Conservation (phyloP, 2,329 filamentous ascomycete genomes). For the Sporothrix pallida region DNA sequence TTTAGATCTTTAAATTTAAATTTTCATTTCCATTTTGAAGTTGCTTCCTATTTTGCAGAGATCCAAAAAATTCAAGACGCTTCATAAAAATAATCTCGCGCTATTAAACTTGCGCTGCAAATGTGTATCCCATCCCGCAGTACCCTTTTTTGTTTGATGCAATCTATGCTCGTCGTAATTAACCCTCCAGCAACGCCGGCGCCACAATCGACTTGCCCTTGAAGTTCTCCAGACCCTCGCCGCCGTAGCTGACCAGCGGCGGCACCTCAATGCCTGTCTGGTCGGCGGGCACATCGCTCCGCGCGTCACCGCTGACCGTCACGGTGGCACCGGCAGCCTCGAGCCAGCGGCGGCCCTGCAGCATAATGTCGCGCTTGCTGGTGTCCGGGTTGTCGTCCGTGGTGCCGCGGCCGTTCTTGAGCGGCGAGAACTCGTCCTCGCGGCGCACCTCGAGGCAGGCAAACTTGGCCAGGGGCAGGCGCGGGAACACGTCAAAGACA, state of each 20-base stretch:
- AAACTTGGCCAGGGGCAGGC: slow-evolving; percentile 84
- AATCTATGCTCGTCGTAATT: neutral
- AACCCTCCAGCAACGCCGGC: slow-evolving; percentile 57
- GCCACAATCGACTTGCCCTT: slow-evolving; percentile 60
- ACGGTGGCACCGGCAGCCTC: slow-evolving; percentile 78
- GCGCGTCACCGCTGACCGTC: slow-evolving; percentile 44
- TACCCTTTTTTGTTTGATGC: neutral
- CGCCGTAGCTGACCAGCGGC: slow-evolving; percentile 86
- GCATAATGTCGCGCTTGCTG: slow-evolving; percentile 87
- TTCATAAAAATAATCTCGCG: neutral
- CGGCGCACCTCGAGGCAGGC: slow-evolving; percentile 94
- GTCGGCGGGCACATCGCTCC: slow-evolving; percentile 60
- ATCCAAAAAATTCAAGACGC: slow-evolving; percentile 4
- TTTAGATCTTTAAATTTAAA: too few species aligned
- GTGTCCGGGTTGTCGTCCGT: slow-evolving; percentile 94
- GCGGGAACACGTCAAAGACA: slow-evolving; percentile 97
- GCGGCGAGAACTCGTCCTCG: slow-evolving; percentile 95
- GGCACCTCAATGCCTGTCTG: slow-evolving; percentile 84
- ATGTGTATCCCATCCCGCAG: neutral
- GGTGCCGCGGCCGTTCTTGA: slow-evolving; percentile 87
- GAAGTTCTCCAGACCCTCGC: slow-evolving; percentile 66
- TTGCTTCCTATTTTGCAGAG: neutral
- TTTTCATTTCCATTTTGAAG: slow-evolving; percentile 1
- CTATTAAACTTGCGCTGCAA: neutral
- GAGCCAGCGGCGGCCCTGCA: slow-evolving; percentile 86